Conservation (phyloP, 1,284 basidiomycete genomes). For the Puccinia polysora region DNA sequence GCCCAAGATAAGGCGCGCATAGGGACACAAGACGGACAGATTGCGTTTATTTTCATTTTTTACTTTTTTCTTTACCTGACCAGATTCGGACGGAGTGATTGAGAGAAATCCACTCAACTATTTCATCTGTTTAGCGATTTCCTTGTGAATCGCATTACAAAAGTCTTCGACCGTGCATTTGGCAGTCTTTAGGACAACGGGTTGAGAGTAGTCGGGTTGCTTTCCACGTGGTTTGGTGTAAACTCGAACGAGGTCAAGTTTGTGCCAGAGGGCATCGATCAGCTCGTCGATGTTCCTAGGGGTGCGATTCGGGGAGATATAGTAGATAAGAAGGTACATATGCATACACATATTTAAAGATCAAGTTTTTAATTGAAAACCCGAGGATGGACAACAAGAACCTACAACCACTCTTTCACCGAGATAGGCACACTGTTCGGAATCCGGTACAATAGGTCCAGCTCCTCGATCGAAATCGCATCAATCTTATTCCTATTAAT, state of each 20-base stretch:
- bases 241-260: conserved; percentile 74
- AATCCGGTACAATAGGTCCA: conserved; percentile 85
- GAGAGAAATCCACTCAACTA: conserved; percentile 51
- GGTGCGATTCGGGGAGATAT: too few relatives aligned
- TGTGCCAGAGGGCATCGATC: conserved; percentile 61
- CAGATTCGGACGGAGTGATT: too few relatives aligned
- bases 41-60: conserved; percentile 58
- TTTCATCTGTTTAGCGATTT: conserved; percentile 88
- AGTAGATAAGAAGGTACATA: not conserved
- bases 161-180: conserved; percentile 76
- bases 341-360: not conserved
- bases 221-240: conserved; percentile 92
- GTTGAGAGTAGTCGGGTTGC: conserved; percentile 74
- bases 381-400: not conserved
- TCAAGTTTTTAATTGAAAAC: not conserved
- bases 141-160: conserved; percentile 73
- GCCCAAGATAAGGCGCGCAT: conserved; percentile 5
- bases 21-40: not conserved
- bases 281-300: conserved; percentile 81
- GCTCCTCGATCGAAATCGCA: conserved; percentile 95
- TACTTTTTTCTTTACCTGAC: too few relatives aligned
- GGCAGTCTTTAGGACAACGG: conserved; percentile 64
- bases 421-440: conserved; percentile 92
- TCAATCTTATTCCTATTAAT: conserved; percentile 69
- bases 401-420: conserved; percentile 75